Conservation (phyloP, 2,329 filamentous ascomycete genomes). For the Ophiostoma sp. region DNA sequence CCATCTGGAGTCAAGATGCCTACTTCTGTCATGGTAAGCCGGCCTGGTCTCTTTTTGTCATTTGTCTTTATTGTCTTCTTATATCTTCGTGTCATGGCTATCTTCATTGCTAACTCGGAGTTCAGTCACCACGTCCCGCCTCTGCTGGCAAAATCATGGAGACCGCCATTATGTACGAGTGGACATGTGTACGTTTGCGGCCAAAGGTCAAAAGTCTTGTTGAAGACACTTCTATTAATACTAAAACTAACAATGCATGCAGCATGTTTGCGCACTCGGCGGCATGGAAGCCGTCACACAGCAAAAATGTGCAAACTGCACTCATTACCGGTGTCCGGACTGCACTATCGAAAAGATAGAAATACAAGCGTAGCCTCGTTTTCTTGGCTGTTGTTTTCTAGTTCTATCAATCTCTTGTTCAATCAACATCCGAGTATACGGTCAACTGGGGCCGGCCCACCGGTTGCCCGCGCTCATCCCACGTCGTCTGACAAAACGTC, state of each 20-base stretch:
- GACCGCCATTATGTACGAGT: neutral
- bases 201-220: neutral
- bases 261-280: constrained; percentile 4
- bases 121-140: neutral
- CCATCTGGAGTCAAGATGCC: neutral
- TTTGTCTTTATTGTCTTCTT: neutral
- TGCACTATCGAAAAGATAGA: constrained; percentile 6
- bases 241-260: neutral
- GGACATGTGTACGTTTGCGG: constrained; percentile 12
- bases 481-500: neutral
- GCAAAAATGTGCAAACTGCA: constrained; percentile 15
- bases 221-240: neutral
- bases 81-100: neutral
- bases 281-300: constrained; percentile 8
- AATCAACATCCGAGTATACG: neutral
- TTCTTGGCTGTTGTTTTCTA: neutral
- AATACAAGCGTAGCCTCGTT: neutral
- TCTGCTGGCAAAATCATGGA: neutral
- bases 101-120: neutral
- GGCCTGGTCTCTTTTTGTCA: no score
- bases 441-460: constrained; percentile 7
- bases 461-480: neutral
- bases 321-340: constrained; percentile 8
- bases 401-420: neutral
- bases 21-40: neutral